Evolutionary conservation across 1,284 basidiomycete species (phyloP), one percentile per base, ranked within the genome.

Genomic region (Moniliophthora roreri): DNA sequence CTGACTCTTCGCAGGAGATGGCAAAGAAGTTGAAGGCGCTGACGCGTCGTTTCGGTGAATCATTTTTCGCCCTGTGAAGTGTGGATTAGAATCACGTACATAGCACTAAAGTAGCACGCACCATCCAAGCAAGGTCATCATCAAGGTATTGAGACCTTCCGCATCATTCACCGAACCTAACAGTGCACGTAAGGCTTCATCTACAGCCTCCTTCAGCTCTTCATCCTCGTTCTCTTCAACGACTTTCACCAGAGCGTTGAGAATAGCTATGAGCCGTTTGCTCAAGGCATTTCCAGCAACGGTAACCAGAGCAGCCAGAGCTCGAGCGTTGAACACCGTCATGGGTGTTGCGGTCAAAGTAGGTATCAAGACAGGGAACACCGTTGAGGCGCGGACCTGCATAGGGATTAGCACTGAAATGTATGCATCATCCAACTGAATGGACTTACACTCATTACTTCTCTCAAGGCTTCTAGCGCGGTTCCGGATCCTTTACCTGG

Each of bases 321-420:
- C 96, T 16, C 89, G 85, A n/a, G 93, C 93, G 66, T 99, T 98
- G 85, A 98, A 98, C 2, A 90, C 85, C 2, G 93, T 89, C 82
- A 99, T 95, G 0, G 96, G 96, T 35, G 84, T 83, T 4, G 88
- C 84, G 36, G 92, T 95, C 58, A 99, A 79, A 5, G 95, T 95
- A 0, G 96, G 97, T 48, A 99, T 93, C 51, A 99, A 77, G n/a
- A 97, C 91, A 0, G 97, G 97, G 91, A 99, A 98, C 48, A 99
- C 95, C 11, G 91, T 95, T 42, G 88, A 80, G 10, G 95, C 91
- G 48, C 93, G 90, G 63, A 95, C 90, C 89, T 91, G 63, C 2
- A 34, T 52, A 1, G 35, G 13, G 18, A 38, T 40, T 21, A 51
- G 35, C 21, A 32, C n/a, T n/a, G n/a, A n/a, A 13, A 5, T 26